Evolutionary conservation across 2,329 filamentous ascomycete genomes (phyloP).

Genomic region (Ceratocystis ficicola): DNA sequence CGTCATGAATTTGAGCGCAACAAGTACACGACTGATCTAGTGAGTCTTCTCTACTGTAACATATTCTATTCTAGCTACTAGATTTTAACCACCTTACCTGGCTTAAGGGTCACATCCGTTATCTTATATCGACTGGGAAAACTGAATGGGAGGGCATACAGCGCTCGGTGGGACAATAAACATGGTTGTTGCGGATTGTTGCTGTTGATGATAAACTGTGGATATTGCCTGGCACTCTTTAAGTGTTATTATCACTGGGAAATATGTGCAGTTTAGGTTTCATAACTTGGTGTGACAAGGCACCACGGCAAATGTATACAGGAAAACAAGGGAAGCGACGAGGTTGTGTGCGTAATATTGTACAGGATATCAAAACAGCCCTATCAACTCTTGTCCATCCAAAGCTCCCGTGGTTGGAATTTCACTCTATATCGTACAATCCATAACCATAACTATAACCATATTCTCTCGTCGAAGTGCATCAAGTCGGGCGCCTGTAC

Average conservation of each 20-base stretch:
- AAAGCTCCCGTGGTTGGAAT: neutral
- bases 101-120: constrained; percentile 46
- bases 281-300: too few species aligned
- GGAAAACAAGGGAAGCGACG: neutral
- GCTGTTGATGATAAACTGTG: too few species aligned
- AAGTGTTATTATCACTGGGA: too few species aligned
- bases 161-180: constrained; percentile 39
- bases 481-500: neutral
- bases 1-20: constrained; percentile 51
- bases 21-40: constrained; percentile 43
- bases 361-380: constrained; percentile 1
- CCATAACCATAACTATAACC: neutral
- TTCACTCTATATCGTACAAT: constrained; percentile 12
- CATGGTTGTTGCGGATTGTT: neutral
- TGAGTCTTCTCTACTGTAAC: constrained; percentile 29
- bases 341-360: neutral
- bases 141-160: constrained; percentile 54
- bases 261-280: neutral
- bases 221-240: too few species aligned
- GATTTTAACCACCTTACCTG: too few species aligned
- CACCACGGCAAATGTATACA: too few species aligned
- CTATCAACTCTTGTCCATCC: neutral
- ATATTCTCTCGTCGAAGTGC: neutral
- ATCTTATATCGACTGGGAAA: constrained; percentile 52
- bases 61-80: too few species aligned